Base-by-base conservation (phyloP, 1,139 yeast genomes). In the Hemisphaericaspora xylanilytica region DNA sequence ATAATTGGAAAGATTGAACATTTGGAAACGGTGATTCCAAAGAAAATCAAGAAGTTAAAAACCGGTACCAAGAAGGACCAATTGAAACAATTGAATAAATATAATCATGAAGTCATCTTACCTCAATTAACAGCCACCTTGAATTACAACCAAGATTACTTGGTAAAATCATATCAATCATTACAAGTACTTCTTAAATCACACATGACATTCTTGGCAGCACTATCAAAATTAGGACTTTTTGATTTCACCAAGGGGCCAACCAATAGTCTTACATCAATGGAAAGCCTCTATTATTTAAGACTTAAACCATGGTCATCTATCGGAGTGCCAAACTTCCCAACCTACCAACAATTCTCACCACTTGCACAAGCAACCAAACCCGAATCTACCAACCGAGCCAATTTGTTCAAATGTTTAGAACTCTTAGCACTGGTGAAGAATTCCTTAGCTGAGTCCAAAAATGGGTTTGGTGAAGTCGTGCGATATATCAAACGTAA, bases 281-380 rank as follows among this genome's bases (percentile, higher is more conserved):
- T 73, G 33, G 79, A 80, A 44, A 55, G 73, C 30, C 60, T 82
- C n/a, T 87, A 74, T 57, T 67, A 75, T 16, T 63, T 89, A 33
- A 74, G 96, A 47, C 77, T 89, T 75, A 89, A 88, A 55, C 82
- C 95, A 3, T 88, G 86, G 66, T 78, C 86, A 13, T 76, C 90
- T 0, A 84, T 90, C 13, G 96, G 95, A 0, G 81, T 81, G 5
- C 97, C 97, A 0, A 72, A 70, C 22, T 55, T 75, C 37, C 86
- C 92, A 3, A 56, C 66, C 0, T 82, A 63, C 51, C 56, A 61
- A 9, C 63, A 63, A 32, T 70, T 60, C 44, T 41, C 37, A 38
- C 25, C 37, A n/a, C 28, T 35, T 11, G 33, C 45, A 20, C 21
- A 33, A 3, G 14, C 26, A 13, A 45, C 48, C 8, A 16, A 32